These are phyloP conservation scores for Agastache rugosa DNA, from an alignment of 257 asterid species.

Conservation along the genomic window DNA sequence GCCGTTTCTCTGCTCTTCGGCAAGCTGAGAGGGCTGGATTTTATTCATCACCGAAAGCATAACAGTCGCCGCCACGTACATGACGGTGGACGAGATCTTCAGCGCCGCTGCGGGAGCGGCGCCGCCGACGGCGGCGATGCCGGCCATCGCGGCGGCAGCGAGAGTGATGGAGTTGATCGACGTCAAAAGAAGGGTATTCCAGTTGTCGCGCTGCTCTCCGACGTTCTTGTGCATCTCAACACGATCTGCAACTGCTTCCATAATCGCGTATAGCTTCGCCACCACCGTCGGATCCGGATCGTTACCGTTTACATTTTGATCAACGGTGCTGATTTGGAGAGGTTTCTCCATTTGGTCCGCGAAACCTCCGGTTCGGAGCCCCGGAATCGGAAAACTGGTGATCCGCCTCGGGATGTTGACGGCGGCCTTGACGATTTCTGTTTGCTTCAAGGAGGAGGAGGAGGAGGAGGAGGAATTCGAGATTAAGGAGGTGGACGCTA, in stretches of 20 bases:
- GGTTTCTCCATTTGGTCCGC: not conserved
- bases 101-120: constrained; percentile 43
- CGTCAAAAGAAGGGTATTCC: constrained; percentile 62
- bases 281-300: constrained; percentile 42
- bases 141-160: constrained; percentile 50
- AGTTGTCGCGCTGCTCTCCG: constrained; percentile 58
- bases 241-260: constrained; percentile 67
- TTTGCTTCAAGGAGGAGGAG: not conserved
- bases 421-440: constrained; percentile 21
- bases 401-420: constrained; percentile 38
- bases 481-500: constrained; percentile 15
- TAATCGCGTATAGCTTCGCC: constrained; percentile 58
- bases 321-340: constrained; percentile 7
- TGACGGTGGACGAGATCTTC: constrained; percentile 46
- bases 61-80: constrained; percentile 63
- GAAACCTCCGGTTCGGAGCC: constrained; percentile 22
- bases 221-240: constrained; percentile 70
- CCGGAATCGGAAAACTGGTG: constrained; percentile 32
- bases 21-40: constrained; percentile 80
- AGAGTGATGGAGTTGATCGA: constrained; percentile 62
- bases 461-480: not conserved
- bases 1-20: constrained; percentile 80
- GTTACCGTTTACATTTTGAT: not conserved
- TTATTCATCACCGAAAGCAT: constrained; percentile 54
- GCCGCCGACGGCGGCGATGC: constrained; percentile 34